A percentile compares a stretch with the other conserved stretches of the same genome.
These are phyloP conservation scores for Calvatia gigantea DNA, from an alignment of 768 basidiomycete species.

Conservation along the genomic window DNA sequence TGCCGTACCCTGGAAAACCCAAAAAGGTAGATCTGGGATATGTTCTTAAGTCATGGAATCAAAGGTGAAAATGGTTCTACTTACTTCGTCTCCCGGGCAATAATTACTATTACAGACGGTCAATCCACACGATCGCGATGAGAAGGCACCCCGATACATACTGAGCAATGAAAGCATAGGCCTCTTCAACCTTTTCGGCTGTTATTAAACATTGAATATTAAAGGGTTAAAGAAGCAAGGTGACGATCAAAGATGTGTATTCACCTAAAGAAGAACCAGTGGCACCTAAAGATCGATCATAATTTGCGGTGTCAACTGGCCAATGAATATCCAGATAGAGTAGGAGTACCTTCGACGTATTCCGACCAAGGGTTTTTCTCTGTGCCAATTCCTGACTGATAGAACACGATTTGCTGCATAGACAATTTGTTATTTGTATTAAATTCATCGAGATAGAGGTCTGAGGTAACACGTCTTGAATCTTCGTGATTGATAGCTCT, in stretches of 20 bases:
- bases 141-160: slow-evolving; percentile 29
- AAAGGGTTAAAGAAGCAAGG: slow-evolving; percentile 5
- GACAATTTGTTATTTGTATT: slow-evolving; percentile 15
- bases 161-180: slow-evolving; percentile 80
- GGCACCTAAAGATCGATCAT: slow-evolving; percentile 38
- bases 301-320: not conserved
- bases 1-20: slow-evolving; percentile 65
- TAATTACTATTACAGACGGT: slow-evolving; percentile 49
- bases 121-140: not conserved
- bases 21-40: slow-evolving; percentile 64
- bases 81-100: slow-evolving; percentile 66
- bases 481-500: slow-evolving; percentile 51
- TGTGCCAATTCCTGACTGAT: slow-evolving; percentile 60
- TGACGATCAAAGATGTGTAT: slow-evolving; percentile 7
- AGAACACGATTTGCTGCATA: slow-evolving; percentile 62
- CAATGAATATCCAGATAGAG: not conserved
- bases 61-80: not conserved
- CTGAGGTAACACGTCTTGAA: slow-evolving; percentile 27
- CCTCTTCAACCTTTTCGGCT: slow-evolving; percentile 77
- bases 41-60: slow-evolving; percentile 9
- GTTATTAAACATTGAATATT: not conserved
- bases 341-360: slow-evolving; percentile 51
- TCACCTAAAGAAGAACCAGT: slow-evolving; percentile 61
- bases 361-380: slow-evolving; percentile 55
- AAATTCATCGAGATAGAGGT: not conserved